Percentiles rank a stretch among this genome's conserved stretches.
phyloP scores from a whole-genome alignment of 768 basidiomycete genomes.

The Termitomyces sp. region DNA sequence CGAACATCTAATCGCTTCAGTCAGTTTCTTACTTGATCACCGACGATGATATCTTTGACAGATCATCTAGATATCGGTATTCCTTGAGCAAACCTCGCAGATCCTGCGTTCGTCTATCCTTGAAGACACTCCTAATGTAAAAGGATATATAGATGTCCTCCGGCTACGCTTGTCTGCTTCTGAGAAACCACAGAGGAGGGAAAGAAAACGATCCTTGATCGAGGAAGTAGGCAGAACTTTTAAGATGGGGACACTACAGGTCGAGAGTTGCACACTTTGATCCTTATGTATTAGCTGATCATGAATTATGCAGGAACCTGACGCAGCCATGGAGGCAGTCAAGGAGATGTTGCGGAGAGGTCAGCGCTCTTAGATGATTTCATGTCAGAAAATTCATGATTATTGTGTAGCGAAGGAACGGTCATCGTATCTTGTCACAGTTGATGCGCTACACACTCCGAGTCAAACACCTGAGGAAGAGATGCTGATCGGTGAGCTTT shows the following conservation, averaged over 20 bases:
- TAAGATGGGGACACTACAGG: not conserved
- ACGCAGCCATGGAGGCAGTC: not conserved
- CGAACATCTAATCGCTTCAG: conserved; percentile 23
- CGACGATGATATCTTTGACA: not conserved
- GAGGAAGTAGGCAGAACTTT: conserved; percentile 5
- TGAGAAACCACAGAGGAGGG: not conserved
- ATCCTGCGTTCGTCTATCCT: conserved; percentile 16
- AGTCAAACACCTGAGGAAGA: conserved; percentile 5
- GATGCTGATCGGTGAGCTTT: conserved; percentile 9
- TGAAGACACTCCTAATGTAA: conserved; percentile 16
- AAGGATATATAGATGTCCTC: conserved; percentile 23
- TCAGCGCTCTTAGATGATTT: not conserved
- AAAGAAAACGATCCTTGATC: conserved; percentile 1
- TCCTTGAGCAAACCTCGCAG: conserved; percentile 19
- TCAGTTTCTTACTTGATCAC: conserved; percentile 3
- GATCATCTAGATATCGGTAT: conserved; percentile 19
- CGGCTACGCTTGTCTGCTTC: conserved; percentile 11
- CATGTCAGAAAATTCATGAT: not conserved
- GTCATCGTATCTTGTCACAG: not conserved
- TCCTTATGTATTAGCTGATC: not conserved
- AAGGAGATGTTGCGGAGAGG: conserved; percentile 3
- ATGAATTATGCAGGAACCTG: not conserved
- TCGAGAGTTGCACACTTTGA: not conserved
- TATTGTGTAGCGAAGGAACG: conserved; percentile 2
- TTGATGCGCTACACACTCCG: not conserved